Evolutionary conservation across 176 grass and related monocot species (phyloP), one percentile per base, ranked within the genome.

Genomic region (Oryza meridionalis): DNA sequence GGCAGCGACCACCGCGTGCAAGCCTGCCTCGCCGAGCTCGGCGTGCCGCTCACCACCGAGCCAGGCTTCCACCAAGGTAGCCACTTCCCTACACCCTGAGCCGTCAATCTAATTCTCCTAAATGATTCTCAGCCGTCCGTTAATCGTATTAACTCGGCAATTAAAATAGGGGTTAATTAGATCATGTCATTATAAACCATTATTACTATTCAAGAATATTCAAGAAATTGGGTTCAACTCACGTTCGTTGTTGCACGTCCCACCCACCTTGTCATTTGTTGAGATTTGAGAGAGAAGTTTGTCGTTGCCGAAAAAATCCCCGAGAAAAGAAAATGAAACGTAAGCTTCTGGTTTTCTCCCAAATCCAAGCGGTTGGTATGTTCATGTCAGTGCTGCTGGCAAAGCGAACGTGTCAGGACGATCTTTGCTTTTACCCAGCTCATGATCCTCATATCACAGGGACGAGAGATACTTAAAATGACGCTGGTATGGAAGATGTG

Each of bases 41-140:
- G 91, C 17, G 71, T 94, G 47, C 94, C 91, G 8, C 89, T 97
- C 25, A 92, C 91, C 2, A 80, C 72, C 13, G 89, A 94, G 27
- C 87, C 81, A 14, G 89, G 94, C 0, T 97, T 97, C 86, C 94
- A 94, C 77, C 91, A n/a, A 90, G 85, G 92, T 92, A 78, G 15
- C 32, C 17, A 69, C 2, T 9, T 69, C 33, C 67, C 9, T 40
- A 21, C 33, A 69, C n/a, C 40, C 68, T 6, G 19, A 70, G 9
- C 68, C 19, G 68, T 70, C 68, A 22, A 42, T 70, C 68, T 9
- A 35, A 3, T 61, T 22, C 2, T 55, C 13, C 13, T 7, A 55
- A 55, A 55, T 55, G 51, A 6, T n/a, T 38, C 68, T 13, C 19
- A 43, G 19, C 35, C 9, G 68, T 22, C 37, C 17, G 6, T 55